Percentiles rank a stretch among this genome's conserved stretches.
phyloP scores from a whole-genome alignment of 176 grass and related monocot species.

The Rhipidocladum racemiflorum region DNA sequence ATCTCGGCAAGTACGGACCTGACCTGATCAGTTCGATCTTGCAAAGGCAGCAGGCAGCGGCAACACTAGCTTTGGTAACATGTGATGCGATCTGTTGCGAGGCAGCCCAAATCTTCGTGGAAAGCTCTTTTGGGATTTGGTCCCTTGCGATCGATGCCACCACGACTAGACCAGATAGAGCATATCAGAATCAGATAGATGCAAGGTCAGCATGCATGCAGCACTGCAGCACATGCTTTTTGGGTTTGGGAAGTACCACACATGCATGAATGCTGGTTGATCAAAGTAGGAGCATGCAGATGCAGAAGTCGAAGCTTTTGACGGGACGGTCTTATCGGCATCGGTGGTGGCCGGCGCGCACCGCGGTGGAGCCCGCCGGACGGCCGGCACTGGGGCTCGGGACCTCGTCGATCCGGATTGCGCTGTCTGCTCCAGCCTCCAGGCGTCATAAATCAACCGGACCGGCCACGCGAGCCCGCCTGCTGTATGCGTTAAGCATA shows the following conservation, averaged over 20 bases:
- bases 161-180: background rate
- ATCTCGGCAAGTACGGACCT: background rate
- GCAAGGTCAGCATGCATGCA: background rate
- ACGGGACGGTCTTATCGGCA: background rate
- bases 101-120: slow-evolving; percentile 18
- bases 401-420: background rate
- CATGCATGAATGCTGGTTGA: background rate
- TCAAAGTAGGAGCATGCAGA: background rate
- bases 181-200: no score
- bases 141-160: background rate
- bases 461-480: no score
- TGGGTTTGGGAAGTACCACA: background rate
- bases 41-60: background rate
- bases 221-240: background rate
- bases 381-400: background rate
- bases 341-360: background rate
- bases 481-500: no score
- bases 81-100: background rate
- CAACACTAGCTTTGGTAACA: background rate
- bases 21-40: background rate
- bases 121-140: slow-evolving; percentile 38
- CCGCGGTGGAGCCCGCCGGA: background rate
- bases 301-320: background rate
- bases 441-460: background rate
- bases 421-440: background rate